Conservation (phyloP, 257 asterid genomes). For the Leptodermis oblonga region DNA sequence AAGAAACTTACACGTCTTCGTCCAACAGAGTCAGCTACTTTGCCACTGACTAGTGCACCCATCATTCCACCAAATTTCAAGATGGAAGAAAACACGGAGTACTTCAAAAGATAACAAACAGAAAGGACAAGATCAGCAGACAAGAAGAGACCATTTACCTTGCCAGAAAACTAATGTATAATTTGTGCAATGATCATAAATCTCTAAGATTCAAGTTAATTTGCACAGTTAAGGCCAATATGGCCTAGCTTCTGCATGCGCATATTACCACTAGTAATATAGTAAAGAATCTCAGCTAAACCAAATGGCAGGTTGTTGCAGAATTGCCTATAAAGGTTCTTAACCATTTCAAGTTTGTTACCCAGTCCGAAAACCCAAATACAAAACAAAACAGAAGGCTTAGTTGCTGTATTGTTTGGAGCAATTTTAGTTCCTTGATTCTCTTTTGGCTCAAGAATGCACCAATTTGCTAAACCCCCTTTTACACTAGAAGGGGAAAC, state of each 20-base stretch:
- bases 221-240: background rate
- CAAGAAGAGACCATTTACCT: background rate
- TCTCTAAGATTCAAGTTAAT: background rate
- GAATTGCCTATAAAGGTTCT: background rate
- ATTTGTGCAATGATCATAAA: background rate
- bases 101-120: slow-evolving; percentile 8
- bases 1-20: slow-evolving; percentile 22
- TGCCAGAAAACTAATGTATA: background rate
- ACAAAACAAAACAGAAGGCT: background rate
- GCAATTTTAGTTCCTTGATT: no score
- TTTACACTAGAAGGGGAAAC: background rate
- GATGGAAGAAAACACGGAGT: slow-evolving; percentile 20
- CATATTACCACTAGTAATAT: background rate
- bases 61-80: slow-evolving; percentile 24
- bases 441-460: no score
- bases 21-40: slow-evolving; percentile 23
- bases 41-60: slow-evolving; percentile 23
- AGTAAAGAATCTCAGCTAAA: background rate
- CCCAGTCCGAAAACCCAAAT: background rate
- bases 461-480: background rate
- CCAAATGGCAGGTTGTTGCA: background rate
- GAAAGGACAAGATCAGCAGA: slow-evolving; percentile 3
- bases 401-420: no score
- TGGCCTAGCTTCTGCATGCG: background rate
- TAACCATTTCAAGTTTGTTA: background rate